Base-by-base conservation (phyloP, 106 monocot species). In the Allium cepa region DNA sequence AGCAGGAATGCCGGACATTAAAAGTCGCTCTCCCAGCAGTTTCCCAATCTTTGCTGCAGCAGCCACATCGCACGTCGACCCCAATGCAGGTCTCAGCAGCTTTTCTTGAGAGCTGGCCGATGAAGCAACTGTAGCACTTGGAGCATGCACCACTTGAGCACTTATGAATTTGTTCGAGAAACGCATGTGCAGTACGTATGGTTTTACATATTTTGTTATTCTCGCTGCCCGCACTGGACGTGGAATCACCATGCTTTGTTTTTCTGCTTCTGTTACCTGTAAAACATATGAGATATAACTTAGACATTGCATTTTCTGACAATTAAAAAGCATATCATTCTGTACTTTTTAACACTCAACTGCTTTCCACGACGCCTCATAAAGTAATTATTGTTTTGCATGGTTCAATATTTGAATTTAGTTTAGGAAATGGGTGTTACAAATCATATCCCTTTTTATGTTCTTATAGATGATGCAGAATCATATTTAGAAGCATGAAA, bases 41-140 rank as follows among this genome's bases (percentile, higher is more conserved):
- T 83, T 87, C 11, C 94, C 90, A 50, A 94, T 87, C 79, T 83
- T 87, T 0, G 90, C 81, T 17, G 94, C 94, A 0, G 94, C 94
- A 1, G 94, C 84, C 14, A 90, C 87, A 47, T 94, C 94, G 10
- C 72, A 52, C 6, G 90, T 90, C 15, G 84, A 82, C 72, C 77
- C 90, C 87, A 94, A 76, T 71, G 51, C 69, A 3, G 87, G 74
- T 50, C 84, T 81, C 49, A 94, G 76, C 52, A 85, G 71, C 80
- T 90, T 87, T 76, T 94, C 94, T 70, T 90, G 94, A 3, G 94
- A 90, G 79, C 94, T 90, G 7, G 90, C 94, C 0, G 94, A 84
- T 14, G 80, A 78, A 4, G 90, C 90, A 11, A 94, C 78, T 0
- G 87, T 87, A n/a, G 94, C 84, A 9, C 90, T 87, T 26, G 94